These are phyloP conservation scores for Cryptococcus sp. DNA, from an alignment of 1,284 basidiomycete species.

Conservation along the genomic window DNA sequence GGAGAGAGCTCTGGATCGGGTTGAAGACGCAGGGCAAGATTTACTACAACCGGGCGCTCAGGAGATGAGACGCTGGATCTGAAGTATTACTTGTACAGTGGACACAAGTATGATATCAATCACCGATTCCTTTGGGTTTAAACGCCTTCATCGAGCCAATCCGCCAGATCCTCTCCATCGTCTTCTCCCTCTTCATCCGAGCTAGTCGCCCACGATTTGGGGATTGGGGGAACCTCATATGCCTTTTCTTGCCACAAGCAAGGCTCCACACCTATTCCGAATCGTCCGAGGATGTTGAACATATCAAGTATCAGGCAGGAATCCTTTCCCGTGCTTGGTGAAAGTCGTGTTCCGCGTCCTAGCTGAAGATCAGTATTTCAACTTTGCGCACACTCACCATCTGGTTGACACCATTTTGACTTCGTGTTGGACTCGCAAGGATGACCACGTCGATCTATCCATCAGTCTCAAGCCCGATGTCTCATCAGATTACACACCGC, in stretches of 20 bases:
- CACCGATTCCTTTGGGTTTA: not conserved
- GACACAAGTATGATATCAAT: not conserved
- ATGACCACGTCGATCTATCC: slow-evolving; percentile 76
- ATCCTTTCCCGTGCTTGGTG: slow-evolving; percentile 71
- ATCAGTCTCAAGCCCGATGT: no score
- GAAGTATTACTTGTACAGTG: not conserved
- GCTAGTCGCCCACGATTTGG: no score
- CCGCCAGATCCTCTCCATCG: not conserved
- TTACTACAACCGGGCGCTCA: slow-evolving; percentile 18
- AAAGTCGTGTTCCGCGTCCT: slow-evolving; percentile 84
- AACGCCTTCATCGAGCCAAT: not conserved
- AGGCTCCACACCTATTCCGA: no score
- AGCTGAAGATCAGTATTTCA: slow-evolving; percentile 55
- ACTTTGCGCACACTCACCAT: slow-evolving; percentile 59
- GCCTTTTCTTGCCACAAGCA: no score
- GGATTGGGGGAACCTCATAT: no score
- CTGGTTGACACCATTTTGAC: slow-evolving; percentile 82
- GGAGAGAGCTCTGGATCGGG: slow-evolving; percentile 40
- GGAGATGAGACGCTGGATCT: slow-evolving; percentile 4
- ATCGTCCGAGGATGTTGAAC: slow-evolving; percentile 58
- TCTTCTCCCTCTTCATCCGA: not conserved
- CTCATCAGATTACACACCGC: slow-evolving; percentile 48
- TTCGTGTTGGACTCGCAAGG: slow-evolving; percentile 82
- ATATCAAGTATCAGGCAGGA: slow-evolving; percentile 90
- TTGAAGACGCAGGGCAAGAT: slow-evolving; percentile 37